Base-by-base conservation (phyloP, 176 grass and related monocot species). In the Raddia guianensis region DNA sequence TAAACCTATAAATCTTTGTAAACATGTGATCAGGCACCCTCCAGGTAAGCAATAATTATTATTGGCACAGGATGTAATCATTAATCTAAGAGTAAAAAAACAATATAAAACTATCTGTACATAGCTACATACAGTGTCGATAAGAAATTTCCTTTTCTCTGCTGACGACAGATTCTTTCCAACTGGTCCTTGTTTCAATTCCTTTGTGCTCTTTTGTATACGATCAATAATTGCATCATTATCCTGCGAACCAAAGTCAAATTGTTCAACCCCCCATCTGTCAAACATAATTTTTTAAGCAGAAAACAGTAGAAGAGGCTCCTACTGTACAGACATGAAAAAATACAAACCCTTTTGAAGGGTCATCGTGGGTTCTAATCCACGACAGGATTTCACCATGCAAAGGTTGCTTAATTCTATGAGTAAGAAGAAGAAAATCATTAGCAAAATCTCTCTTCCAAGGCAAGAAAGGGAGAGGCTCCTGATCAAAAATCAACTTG, bases 91-190 rank as follows among this genome's bases (percentile, higher is more conserved):
- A 7, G 3, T 18, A 56, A 79, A 79, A 42, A 35, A 34, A 70
- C 0, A 7, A 71, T 49, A 61, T 55, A 75, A 61, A 70, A 85
- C 15, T 64, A 85, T 81, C 55, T 55, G 40, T 54, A 63, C 62
- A 51, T 90, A 97, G 77, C 37, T 11, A 72, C 74, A 45, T 90
- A 94, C 90, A 66, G 87, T 92, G 51, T 83, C 75, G 68, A 94
- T 34, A 84, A 97, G 90, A 68, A 94, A 97, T 61, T 90, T 94
- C 77, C 76, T 84, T 86, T 94, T 94, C 70, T 97, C 89, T 4
- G 37, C 34, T 66, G 87, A 80, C 51, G 94, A 85, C 9, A 91
- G 76, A 53, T 86, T 90, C 60, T 86, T 90, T 57, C 89, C 89
- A 53, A 66, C 37, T 3, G 78, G 90, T 10, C 84, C 79, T 77